Conservation (phyloP, 352 stramenopile species). For the Globisporangium solare region DNA sequence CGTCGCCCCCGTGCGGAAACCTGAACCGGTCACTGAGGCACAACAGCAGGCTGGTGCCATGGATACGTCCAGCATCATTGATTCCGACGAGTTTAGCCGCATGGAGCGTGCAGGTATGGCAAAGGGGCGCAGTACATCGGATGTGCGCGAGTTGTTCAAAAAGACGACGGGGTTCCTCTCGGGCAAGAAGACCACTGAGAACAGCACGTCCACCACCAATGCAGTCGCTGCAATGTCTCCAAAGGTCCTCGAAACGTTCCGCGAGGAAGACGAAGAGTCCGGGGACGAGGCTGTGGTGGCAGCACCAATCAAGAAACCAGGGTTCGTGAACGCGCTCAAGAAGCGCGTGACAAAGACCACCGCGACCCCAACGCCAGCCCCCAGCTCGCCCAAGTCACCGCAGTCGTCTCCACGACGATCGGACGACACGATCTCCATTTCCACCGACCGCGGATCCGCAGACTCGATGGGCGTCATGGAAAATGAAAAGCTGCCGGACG, state of each 20-base stretch:
- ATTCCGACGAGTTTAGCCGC: conserved; percentile 16
- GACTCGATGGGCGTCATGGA: conserved; percentile 20
- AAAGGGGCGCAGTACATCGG: conserved; percentile 32
- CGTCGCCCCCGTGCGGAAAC: conserved; percentile 12
- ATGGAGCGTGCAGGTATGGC: conserved; percentile 15
- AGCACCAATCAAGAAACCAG: conserved; percentile 13
- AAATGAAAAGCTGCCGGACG: conserved; percentile 23
- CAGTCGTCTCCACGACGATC: conserved; percentile 16
- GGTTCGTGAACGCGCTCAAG: conserved; percentile 26
- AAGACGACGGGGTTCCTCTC: conserved; percentile 22
- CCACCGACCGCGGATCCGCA: conserved; percentile 23
- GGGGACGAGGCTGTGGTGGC: background rate
- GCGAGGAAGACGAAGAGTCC: conserved; percentile 2
- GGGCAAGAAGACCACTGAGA: conserved; percentile 15
- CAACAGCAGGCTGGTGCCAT: conserved; percentile 17
- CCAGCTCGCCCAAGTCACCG: conserved; percentile 15
- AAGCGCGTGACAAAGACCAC: conserved; percentile 24
- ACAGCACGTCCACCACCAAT: background rate
- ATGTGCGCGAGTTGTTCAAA: conserved; percentile 46
- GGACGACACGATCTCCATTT: conserved; percentile 40
- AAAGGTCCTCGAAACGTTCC: conserved; percentile 6
- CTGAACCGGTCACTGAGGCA: conserved; percentile 9
- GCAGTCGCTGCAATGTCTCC: conserved; percentile 5
- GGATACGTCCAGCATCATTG: conserved; percentile 8
- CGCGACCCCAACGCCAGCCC: background rate